These are phyloP conservation scores for Gossypium australe DNA, from an alignment of 345 rosid genomes.

Conservation along the genomic window DNA sequence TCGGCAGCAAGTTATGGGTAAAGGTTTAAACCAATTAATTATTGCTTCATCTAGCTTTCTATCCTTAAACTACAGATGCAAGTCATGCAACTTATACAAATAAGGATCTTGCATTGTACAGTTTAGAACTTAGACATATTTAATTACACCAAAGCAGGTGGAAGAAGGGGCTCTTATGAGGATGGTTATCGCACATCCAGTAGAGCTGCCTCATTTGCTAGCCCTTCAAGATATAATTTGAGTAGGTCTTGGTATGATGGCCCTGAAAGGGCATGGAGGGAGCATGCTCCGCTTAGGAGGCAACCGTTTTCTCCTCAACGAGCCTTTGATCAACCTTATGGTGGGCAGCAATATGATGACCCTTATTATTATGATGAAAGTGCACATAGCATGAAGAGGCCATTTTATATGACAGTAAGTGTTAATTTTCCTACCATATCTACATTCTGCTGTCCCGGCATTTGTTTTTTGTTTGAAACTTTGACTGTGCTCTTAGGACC, in stretches of 20 bases:
- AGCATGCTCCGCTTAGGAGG: constrained; percentile 30
- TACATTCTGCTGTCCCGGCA: background rate
- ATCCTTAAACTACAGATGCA: background rate
- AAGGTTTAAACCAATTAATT: constrained; percentile 23
- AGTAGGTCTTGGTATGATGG: constrained; percentile 37
- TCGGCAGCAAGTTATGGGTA: constrained; percentile 32
- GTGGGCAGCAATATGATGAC: constrained; percentile 37
- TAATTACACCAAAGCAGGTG: constrained; percentile 23
- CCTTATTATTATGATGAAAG: constrained; percentile 36
- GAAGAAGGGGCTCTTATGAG: constrained; percentile 41
- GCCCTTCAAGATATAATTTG: constrained; percentile 35
- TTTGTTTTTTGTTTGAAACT: background rate
- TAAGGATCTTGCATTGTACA: background rate
- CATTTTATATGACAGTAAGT: constrained; percentile 39
- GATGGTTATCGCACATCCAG: constrained; percentile 35
- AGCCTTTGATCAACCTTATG: constrained; percentile 33
- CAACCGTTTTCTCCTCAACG: constrained; percentile 43
- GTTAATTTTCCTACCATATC: background rate
- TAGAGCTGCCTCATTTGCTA: constrained; percentile 24
- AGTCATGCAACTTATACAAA: background rate
- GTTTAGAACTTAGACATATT: constrained; percentile 12
- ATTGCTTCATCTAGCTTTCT: constrained; percentile 7
- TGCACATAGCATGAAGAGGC: constrained; percentile 44
- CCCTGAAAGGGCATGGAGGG: constrained; percentile 30
- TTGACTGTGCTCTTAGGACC: constrained; percentile 33